A percentile compares a stretch with the other conserved stretches of the same genome.
Evolutionary conservation across 768 basidiomycete species (phyloP).

Genomic region (Auriscalpium microsporum): DNA sequence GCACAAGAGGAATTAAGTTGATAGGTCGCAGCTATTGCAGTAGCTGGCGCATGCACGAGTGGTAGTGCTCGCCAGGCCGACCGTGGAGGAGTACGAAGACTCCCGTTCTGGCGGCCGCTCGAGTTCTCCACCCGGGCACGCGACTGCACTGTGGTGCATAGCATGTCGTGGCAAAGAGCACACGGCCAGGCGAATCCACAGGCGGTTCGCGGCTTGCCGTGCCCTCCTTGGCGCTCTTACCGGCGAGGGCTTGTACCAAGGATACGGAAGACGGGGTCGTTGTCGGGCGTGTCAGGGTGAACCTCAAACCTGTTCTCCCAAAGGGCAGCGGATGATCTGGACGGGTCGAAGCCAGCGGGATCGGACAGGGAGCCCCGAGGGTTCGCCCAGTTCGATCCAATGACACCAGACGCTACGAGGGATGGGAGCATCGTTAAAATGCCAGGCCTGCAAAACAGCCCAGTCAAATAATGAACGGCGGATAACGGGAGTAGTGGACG

Average conservation of each 20-base stretch:
- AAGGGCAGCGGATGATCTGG: conserved; percentile 70
- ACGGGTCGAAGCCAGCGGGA: conserved; percentile 70
- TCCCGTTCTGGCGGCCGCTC: not conserved
- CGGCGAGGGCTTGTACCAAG: not conserved
- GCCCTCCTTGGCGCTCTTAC: not conserved
- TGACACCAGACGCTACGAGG: conserved; percentile 64
- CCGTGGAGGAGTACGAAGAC: not conserved
- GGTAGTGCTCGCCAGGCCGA: not conserved
- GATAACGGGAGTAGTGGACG: conserved; percentile 24
- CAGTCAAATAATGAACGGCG: conserved; percentile 18
- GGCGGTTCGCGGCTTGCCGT: not conserved
- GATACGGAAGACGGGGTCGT: conserved; percentile 42
- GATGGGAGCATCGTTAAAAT: conserved; percentile 73
- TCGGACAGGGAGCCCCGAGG: conserved; percentile 46
- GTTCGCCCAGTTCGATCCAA: conserved; percentile 48
- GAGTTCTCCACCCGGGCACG: not conserved
- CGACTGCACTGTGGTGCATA: not conserved
- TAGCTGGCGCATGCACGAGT: no score
- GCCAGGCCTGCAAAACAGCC: conserved; percentile 43
- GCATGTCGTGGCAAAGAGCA: not conserved
- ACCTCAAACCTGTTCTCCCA: conserved; percentile 83
- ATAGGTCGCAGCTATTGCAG: no score
- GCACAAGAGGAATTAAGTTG: no score
- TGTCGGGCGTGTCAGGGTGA: conserved; percentile 73
- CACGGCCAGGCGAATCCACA: not conserved